Conservation (phyloP, 2,329 filamentous ascomycete species). For the Aspergillus luchuensis region DNA sequence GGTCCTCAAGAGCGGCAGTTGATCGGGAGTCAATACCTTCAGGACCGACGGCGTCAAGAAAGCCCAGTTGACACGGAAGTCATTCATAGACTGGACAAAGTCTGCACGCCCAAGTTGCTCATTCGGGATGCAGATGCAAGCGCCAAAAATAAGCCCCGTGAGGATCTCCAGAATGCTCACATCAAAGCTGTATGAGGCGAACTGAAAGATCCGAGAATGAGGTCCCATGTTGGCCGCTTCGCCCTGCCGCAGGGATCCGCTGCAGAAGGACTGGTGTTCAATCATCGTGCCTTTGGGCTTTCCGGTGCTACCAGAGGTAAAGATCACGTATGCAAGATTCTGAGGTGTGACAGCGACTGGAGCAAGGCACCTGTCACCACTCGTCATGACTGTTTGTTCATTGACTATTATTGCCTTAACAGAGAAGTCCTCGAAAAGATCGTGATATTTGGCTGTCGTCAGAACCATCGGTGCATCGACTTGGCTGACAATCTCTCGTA, state of each 20-base stretch:
- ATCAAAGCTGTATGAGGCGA: slow-evolving; percentile 20
- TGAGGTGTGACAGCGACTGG: background rate
- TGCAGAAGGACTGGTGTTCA: slow-evolving; percentile 15
- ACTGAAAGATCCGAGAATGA: slow-evolving; percentile 16
- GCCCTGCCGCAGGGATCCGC: background rate
- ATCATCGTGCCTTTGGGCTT: slow-evolving; percentile 24
- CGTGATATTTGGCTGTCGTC: background rate
- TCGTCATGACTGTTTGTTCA: background rate
- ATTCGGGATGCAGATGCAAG: slow-evolving; percentile 22
- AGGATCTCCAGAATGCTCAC: slow-evolving; percentile 16
- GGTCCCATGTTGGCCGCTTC: slow-evolving; percentile 4
- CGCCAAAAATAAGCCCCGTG: slow-evolving; percentile 12
- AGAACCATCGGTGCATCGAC: slow-evolving; percentile 1
- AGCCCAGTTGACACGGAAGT: slow-evolving; percentile 38
- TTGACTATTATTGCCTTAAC: background rate
- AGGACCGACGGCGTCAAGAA: slow-evolving; percentile 41
- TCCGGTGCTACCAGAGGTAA: slow-evolving; percentile 26
- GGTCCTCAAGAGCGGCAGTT: slow-evolving; percentile 38
- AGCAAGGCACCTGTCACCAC: background rate
- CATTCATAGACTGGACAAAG: slow-evolving; percentile 35
- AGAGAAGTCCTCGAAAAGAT: slow-evolving; percentile 9
- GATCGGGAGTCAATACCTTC: slow-evolving; percentile 30
- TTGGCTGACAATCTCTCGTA: background rate
- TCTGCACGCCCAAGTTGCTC: slow-evolving; percentile 25
- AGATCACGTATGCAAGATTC: slow-evolving; percentile 17